Conservation (phyloP, 768 basidiomycete genomes). For the Macrocybe gigantea region DNA sequence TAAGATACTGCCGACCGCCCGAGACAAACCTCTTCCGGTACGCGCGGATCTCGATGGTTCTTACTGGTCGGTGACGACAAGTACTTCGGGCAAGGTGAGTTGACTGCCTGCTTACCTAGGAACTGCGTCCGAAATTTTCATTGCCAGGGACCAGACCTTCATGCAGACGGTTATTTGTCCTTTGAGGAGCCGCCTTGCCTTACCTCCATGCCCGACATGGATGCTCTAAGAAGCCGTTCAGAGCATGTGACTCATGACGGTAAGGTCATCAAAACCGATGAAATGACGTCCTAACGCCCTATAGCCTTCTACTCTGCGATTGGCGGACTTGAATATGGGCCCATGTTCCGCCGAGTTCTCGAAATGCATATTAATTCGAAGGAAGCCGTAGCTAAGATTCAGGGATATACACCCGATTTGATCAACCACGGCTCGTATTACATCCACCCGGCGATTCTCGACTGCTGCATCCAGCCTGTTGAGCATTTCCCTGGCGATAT, state of each 20-base stretch:
- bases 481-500: no score
- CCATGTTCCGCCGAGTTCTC: no score
- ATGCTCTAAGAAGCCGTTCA: slow-evolving; percentile 9
- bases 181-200: slow-evolving; percentile 4
- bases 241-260: slow-evolving; percentile 4
- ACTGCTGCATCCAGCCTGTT: no score
- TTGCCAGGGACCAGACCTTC: slow-evolving; percentile 9
- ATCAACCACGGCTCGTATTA: no score
- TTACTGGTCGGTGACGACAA: slow-evolving; percentile 18
- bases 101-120: not conserved
- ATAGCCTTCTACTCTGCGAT: no score
- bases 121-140: not conserved
- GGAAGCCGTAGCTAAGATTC: no score
- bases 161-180: slow-evolving; percentile 17
- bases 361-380: no score
- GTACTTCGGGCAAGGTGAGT: slow-evolving; percentile 1
- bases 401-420: no score
- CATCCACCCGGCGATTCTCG: no score
- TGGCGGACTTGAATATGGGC: no score
- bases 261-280: not conserved
- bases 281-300: no score
- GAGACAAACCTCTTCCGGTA: slow-evolving; percentile 13
- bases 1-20: slow-evolving; percentile 13
- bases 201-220: slow-evolving; percentile 6
- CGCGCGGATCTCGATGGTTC: slow-evolving; percentile 10